Conservation (phyloP, 1,284 basidiomycete genomes). For the Polyporus tsugae region DNA sequence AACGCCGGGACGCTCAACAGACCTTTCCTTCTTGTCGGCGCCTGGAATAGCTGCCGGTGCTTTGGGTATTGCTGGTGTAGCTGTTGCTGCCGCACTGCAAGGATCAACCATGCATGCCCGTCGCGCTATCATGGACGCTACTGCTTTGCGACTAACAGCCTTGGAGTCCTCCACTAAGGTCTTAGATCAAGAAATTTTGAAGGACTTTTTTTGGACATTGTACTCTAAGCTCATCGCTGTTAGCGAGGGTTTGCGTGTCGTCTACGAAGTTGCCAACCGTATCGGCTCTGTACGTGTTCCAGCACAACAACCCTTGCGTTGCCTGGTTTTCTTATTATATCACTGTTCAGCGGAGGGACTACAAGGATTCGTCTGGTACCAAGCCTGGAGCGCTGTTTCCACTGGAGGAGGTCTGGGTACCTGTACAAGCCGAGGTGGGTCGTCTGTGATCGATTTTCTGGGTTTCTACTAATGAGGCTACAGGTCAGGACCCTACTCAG, state of each 20-base stretch:
- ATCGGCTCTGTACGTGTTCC: slow-evolving; percentile 81
- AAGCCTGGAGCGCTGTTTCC: slow-evolving; percentile 81
- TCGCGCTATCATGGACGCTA: slow-evolving; percentile 48
- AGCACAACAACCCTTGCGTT: not conserved
- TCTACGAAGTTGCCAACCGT: slow-evolving; percentile 90
- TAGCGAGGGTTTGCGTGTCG: slow-evolving; percentile 90
- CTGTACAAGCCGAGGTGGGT: slow-evolving; percentile 88
- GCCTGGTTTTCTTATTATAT: not conserved
- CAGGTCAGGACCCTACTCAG: slow-evolving; percentile 88
- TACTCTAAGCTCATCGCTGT: slow-evolving; percentile 98
- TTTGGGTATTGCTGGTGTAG: slow-evolving; percentile 37
- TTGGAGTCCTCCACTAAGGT: slow-evolving; percentile 81
- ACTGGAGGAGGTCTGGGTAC: slow-evolving; percentile 90
- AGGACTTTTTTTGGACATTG: slow-evolving; percentile 97
- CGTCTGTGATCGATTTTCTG: slow-evolving; percentile 14
- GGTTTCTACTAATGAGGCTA: slow-evolving; percentile 6
- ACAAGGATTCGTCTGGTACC: slow-evolving; percentile 82
- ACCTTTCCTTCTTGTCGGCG: slow-evolving; percentile 57
- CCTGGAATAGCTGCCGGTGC: slow-evolving; percentile 30
- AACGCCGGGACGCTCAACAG: slow-evolving; percentile 29
- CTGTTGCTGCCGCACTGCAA: slow-evolving; percentile 31
- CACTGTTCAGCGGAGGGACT: slow-evolving; percentile 76
- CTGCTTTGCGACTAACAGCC: slow-evolving; percentile 74
- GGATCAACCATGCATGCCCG: slow-evolving; percentile 21
- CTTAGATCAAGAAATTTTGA: slow-evolving; percentile 85